Base-by-base conservation (phyloP, 352 stramenopile species). In the Pythium angustatum region DNA sequence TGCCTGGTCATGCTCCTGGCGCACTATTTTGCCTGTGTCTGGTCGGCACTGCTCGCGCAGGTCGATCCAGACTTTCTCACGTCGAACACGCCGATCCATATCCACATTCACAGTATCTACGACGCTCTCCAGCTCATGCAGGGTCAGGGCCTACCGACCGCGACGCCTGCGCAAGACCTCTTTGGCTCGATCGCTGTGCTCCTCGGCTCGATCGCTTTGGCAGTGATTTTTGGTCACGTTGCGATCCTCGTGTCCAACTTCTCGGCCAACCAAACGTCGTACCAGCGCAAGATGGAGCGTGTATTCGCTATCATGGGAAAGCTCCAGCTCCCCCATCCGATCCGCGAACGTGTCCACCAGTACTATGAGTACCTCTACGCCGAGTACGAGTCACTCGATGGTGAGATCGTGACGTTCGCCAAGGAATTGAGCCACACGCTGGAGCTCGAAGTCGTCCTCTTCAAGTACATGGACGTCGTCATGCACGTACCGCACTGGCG, bases 381-480 rank as follows among this genome's bases (percentile, higher is more conserved):
- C 49, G 76, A 90, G 53, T 89, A 90, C 64, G 74, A 90, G 64
- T 86, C 73, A 22, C 36, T 90, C 10, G 75, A 92, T 49, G 78
- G 78, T 10, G 64, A 81, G 26, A 73, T 87, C 19, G 70, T 76
- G 2, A 57, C 68, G 14, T 88, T 91, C 52, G 72, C 76, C 14
- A 79, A 81, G 27, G 62, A 75, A 1, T 57, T 90, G 0, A 82
- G 68, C 5, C 78, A 85, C 45, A 81, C 79, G 8, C 69, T 91
- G 8, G 73, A 73, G 12, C 70, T 86, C 17, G 81, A 88, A 33
- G 73, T 91, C 14, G 73, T 77, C 40, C 62, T 93, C 4, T 94
- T 78, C 69, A 90, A 90, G 68, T 93, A 87, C 59, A 84, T 85
- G 69, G 72, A 88, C 51, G 48, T 88, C 10, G 71, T 87, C 28